Conservation (phyloP, 352 stramenopile species). For the Phytophthora cajani region DNA sequence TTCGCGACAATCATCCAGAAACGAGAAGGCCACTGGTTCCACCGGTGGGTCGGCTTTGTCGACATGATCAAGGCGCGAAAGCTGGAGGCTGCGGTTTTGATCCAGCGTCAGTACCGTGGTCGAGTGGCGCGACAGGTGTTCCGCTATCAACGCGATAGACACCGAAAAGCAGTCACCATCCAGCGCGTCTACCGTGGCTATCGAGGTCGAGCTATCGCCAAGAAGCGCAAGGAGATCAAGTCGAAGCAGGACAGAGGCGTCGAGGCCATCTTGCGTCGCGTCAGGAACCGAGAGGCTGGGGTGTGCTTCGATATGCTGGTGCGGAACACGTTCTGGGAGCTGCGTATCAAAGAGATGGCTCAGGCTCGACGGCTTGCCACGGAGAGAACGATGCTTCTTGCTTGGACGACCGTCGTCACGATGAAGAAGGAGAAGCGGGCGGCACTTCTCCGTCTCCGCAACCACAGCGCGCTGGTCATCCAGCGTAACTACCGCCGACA, state of each 20-base stretch:
- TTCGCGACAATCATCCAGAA: conserved; percentile 53
- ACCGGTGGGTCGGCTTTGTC: conserved; percentile 52
- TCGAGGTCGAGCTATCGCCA: conserved; percentile 28
- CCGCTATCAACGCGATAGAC: conserved; percentile 36
- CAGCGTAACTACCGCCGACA: conserved; percentile 74
- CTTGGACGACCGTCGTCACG: conserved; percentile 30
- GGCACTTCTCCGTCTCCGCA: conserved; percentile 37
- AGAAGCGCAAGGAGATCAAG: conserved; percentile 33
- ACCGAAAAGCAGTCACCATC: conserved; percentile 42
- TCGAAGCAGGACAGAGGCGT: conserved; percentile 38
- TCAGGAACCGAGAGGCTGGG: conserved; percentile 30
- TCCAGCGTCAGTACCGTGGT: conserved; percentile 74
- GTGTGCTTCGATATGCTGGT: conserved; percentile 45
- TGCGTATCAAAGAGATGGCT: conserved; percentile 46
- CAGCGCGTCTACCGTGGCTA: conserved; percentile 67
- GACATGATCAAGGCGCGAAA: conserved; percentile 33
- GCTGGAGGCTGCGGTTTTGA: conserved; percentile 39
- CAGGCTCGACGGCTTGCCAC: conserved; percentile 13
- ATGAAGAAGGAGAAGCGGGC: conserved; percentile 50
- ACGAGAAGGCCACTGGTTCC: conserved; percentile 54
- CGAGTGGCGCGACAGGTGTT: conserved; percentile 60
- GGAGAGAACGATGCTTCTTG: conserved; percentile 16
- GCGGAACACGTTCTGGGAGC: conserved; percentile 24
- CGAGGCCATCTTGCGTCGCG: conserved; percentile 40
- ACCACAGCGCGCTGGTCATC: conserved; percentile 60